Evolutionary conservation across 768 basidiomycete species (phyloP).

Genomic region (Myochromella boudieri): DNA sequence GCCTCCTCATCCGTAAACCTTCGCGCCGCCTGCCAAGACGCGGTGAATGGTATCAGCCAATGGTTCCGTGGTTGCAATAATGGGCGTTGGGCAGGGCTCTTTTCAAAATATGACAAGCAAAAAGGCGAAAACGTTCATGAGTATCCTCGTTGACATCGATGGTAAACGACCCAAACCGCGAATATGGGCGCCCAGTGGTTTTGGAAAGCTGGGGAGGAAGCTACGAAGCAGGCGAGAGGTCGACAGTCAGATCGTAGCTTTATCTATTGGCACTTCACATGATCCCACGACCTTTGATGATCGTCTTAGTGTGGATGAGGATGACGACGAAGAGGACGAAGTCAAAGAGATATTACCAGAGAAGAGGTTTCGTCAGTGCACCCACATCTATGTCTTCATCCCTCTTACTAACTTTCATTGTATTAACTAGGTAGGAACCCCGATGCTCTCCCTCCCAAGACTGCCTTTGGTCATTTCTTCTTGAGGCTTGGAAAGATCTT

Average conservation of each 20-base stretch:
- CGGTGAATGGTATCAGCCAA: slow-evolving; percentile 18
- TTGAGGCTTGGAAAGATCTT: slow-evolving; percentile 31
- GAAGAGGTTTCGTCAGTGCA: slow-evolving; percentile 13
- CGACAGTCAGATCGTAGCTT: slow-evolving; percentile 23
- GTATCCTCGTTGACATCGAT: slow-evolving; percentile 33
- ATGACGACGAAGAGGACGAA: slow-evolving; percentile 22
- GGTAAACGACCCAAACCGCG: slow-evolving; percentile 31
- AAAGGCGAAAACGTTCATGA: slow-evolving; percentile 27
- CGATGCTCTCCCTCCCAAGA: slow-evolving; percentile 41
- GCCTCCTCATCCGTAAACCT: slow-evolving; percentile 32
- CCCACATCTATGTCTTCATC: not conserved
- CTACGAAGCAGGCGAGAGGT: slow-evolving; percentile 27
- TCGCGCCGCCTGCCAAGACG: slow-evolving; percentile 30
- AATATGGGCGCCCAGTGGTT: slow-evolving; percentile 43
- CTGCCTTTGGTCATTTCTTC: slow-evolving; percentile 31
- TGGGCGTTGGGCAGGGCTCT: slow-evolving; percentile 32
- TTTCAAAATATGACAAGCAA: slow-evolving; percentile 21
- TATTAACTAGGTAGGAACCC: slow-evolving; percentile 32
- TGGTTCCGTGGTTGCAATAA: slow-evolving; percentile 39
- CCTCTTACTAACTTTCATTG: not conserved
- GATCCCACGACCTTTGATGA: slow-evolving; percentile 34
- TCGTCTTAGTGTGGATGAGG: slow-evolving; percentile 7
- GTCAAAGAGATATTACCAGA: slow-evolving; percentile 13
- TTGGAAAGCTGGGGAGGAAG: slow-evolving; percentile 36
- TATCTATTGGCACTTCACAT: slow-evolving; percentile 35